Base-by-base conservation (phyloP, 116 monocot species). In the Trichopus zeylanicus region DNA sequence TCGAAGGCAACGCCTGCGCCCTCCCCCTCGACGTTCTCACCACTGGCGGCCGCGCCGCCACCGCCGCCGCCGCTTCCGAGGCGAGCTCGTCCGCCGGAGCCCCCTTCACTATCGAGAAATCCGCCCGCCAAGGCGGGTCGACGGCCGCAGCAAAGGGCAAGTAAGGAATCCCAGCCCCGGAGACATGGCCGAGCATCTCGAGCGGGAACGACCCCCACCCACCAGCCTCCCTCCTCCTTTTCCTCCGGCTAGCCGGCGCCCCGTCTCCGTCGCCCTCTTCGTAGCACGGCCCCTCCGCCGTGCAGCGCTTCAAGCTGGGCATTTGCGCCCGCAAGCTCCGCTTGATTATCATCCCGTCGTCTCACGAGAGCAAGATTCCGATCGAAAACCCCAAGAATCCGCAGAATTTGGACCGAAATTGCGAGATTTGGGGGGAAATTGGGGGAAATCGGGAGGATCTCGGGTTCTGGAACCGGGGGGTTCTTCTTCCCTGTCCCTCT, bases 281-380 rank as follows among this genome's bases (percentile, higher is more conserved):
- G 26, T 21, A 46, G 49, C 18, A 13, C 29, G 46, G 49, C 31
- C 56, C 51, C 54, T 39, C 64, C 21, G 46, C 60, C 61, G 64
- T 65, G 74, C 84, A 82, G 46, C 79, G 78, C 74, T 88, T 76
- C 56, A 85, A 59, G 30, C 48, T 56, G 73, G 74, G 81, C 74
- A 93, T 82, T 75, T 70, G 76, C 28, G 71, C 63, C 60, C 78
- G 67, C 61, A 77, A 32, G 46, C 62, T 70, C 42, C 84, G 82
- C 75, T 93, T 85, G 59, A 87, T 78, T 26, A 88, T 79, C 88
- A 88, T 88, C 42, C 3, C 42, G 1, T n/a, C 42, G n/a, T n/a
- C 42, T 42, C 3, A 13, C 42, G n/a, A n/a, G n/a, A n/a, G n/a
- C n/a, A n/a, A n/a, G n/a, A n/a, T n/a, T n/a, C n/a, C n/a, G n/a